Conservation (phyloP, 2,329 filamentous ascomycete species). For the Hypomyces rosellus region DNA sequence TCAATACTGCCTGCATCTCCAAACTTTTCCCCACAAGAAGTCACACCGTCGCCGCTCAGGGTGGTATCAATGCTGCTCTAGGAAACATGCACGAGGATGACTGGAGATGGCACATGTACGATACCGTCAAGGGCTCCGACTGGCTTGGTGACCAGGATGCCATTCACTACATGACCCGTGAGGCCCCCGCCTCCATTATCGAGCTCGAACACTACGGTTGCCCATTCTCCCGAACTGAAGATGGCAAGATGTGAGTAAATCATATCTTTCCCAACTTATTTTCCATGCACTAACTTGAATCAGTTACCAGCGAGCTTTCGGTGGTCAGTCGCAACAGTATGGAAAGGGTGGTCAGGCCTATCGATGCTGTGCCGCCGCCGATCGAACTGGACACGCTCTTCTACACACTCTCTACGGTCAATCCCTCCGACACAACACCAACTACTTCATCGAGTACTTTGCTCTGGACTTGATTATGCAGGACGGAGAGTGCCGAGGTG, state of each 20-base stretch:
- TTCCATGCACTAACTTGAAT: background rate
- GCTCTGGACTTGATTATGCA: constrained; percentile 96
- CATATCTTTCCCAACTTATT: background rate
- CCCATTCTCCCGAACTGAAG: constrained; percentile 92
- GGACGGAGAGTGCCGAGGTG: constrained; percentile 91
- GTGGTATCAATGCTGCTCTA: constrained; percentile 81
- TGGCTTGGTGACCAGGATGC: constrained; percentile 97
- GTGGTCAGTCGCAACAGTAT: constrained; percentile 90
- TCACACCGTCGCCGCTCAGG: constrained; percentile 76
- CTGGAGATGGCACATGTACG: constrained; percentile 99
- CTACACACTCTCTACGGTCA: constrained; percentile 98
- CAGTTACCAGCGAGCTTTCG: constrained; percentile 95
- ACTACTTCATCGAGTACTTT: constrained; percentile 99
- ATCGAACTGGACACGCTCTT: constrained; percentile 94
- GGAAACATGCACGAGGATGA: constrained; percentile 98
- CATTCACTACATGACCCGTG: constrained; percentile 97
- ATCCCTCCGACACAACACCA: constrained; percentile 94
- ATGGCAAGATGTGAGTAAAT: constrained; percentile 75
- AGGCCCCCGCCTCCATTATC: constrained; percentile 84
- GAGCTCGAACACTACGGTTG: constrained; percentile 97
- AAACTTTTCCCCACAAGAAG: constrained; percentile 83
- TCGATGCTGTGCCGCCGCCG: constrained; percentile 91
- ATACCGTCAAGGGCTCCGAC: constrained; percentile 95
- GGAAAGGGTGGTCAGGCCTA: constrained; percentile 98
- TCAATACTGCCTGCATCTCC: constrained; percentile 82